Base-by-base conservation (phyloP, 2,329 filamentous ascomycete genomes). In the Dactylellina cionopaga region DNA sequence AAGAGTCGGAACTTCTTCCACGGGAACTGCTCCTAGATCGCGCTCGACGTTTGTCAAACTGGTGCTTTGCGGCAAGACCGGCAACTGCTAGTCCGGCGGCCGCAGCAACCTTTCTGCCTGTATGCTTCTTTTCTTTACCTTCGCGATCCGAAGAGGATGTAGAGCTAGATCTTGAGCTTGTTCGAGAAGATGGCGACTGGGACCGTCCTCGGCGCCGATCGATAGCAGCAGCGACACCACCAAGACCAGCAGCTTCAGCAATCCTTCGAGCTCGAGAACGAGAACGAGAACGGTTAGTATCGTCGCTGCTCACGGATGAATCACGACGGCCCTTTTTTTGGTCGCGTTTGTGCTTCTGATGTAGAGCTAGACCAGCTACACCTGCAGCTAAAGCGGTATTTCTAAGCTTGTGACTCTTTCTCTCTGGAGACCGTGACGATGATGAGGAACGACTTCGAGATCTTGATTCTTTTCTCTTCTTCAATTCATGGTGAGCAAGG, bases 341-440 rank as follows among this genome's bases (percentile, higher is more conserved):
- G 27, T 74, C 56, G 49, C 41, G 69, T 43, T 74, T 74, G 25
- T 43, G 69, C 41, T 74, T 66, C 33, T 74, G 35, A 31, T 74
- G 69, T 2, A 74, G 17, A n/a, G 69, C 69, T 10, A 68, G 9
- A 11, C 69, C 69, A 27, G 62, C 69, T 15, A 27, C 69, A 27
- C 69, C 69, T 33, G 69, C 69, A 11, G 60, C 69, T 11, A 73
- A 44, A 39, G 69, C 69, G 15, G 69, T 54, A 27, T 73, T 73
- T 27, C 69, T 54, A 17, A 73, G 52, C 29, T 73, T 66, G 19
- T 65, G 69, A 43, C 69, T 73, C 60, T 73, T 71, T 35, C 54
- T 73, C 5, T 37, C 44, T n/a, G 59, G 52, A 31, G 47, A 59
- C 15, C 54, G 24, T 3, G 62, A 73, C n/a, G 52, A 59, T 11